phyloP scores from a whole-genome alignment of 2,329 filamentous ascomycete genomes.

The Monilinia fructigena region DNA sequence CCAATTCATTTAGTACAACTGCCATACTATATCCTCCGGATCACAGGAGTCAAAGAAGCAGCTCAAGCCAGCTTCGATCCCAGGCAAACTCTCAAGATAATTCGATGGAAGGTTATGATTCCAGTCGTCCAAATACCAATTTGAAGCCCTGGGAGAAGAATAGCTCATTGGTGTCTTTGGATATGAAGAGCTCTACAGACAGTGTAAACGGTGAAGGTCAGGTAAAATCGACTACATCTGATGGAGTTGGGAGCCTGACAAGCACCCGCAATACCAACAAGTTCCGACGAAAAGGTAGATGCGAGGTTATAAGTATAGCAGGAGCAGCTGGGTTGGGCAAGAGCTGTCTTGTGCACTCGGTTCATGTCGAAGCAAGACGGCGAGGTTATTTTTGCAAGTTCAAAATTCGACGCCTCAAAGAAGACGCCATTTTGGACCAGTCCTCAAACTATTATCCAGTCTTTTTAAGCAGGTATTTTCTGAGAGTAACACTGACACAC shows the following conservation, averaged over 20 bases:
- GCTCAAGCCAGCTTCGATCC: conserved; percentile 30
- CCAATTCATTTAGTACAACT: conserved; percentile 28
- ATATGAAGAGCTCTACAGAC: conserved; percentile 31
- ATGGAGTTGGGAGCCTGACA: conserved; percentile 37
- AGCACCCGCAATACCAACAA: conserved; percentile 44
- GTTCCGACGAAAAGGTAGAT: conserved; percentile 60
- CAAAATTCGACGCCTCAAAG: conserved; percentile 63
- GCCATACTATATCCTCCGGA: conserved; percentile 22
- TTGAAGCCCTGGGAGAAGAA: conserved; percentile 37
- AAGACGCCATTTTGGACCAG: conserved; percentile 62
- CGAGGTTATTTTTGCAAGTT: conserved; percentile 65
- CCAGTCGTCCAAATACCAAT: conserved; percentile 23
- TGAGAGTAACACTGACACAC: conserved; percentile 63
- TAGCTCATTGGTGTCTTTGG: conserved; percentile 29
- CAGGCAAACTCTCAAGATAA: conserved; percentile 31
- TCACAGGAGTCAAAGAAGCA: conserved; percentile 21
- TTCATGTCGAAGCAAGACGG: conserved; percentile 58
- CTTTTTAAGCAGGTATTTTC: conserved; percentile 68
- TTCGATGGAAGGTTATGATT: conserved; percentile 30
- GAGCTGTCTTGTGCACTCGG: conserved; percentile 62
- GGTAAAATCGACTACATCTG: conserved; percentile 30
- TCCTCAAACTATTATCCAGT: conserved; percentile 63
- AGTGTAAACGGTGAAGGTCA: conserved; percentile 25
- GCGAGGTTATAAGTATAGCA: conserved; percentile 61
- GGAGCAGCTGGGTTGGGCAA: conserved; percentile 65